Percentiles rank a stretch among this genome's conserved stretches.
These are phyloP conservation scores for Kalmanozyma brasiliensis DNA, from an alignment of 1,284 basidiomycete species.

Conservation along the genomic window DNA sequence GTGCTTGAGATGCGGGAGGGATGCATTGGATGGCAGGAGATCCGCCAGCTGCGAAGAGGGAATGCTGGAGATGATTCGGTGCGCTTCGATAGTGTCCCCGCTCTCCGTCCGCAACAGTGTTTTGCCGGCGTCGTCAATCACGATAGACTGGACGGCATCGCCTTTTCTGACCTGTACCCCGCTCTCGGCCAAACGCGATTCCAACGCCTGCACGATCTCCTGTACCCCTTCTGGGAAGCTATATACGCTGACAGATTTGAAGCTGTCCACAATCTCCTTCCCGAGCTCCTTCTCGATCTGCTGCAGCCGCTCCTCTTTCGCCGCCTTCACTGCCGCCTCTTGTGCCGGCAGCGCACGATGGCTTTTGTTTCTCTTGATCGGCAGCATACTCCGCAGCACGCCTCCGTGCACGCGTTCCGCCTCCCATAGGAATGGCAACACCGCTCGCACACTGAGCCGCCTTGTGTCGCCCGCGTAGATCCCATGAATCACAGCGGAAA, in stretches of 20 bases:
- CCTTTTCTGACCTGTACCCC: conserved; percentile 74
- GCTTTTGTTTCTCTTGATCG: conserved; percentile 40
- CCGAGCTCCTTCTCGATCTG: conserved; percentile 70
- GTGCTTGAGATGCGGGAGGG: conserved; percentile 68
- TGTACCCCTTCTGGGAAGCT: conserved; percentile 83
- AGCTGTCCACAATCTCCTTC: conserved; percentile 70
- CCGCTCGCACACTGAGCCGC: conserved; percentile 78
- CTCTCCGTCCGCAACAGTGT: conserved; percentile 7
- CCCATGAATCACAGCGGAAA: conserved; percentile 88
- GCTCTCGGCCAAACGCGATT: conserved; percentile 70
- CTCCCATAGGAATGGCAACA: conserved; percentile 80
- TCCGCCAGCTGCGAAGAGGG: conserved; percentile 47
- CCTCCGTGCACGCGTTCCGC: conserved; percentile 78
- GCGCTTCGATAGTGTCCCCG: conserved; percentile 26
- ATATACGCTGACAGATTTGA: conserved; percentile 77
- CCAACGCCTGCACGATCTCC: conserved; percentile 75
- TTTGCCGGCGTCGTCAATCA: conserved; percentile 73
- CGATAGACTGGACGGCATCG: conserved; percentile 67
- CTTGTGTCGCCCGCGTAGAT: conserved; percentile 89
- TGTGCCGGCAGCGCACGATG: conserved; percentile 22
- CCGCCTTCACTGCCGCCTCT: conserved; percentile 27
- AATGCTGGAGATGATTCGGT: conserved; percentile 69
- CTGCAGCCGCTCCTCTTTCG: conserved; percentile 27
- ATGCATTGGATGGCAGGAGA: conserved; percentile 45
- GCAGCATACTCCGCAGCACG: conserved; percentile 75